Base-by-base conservation (phyloP, 495 filamentous ascomycete species). In the Neurospora pannonica region DNA sequence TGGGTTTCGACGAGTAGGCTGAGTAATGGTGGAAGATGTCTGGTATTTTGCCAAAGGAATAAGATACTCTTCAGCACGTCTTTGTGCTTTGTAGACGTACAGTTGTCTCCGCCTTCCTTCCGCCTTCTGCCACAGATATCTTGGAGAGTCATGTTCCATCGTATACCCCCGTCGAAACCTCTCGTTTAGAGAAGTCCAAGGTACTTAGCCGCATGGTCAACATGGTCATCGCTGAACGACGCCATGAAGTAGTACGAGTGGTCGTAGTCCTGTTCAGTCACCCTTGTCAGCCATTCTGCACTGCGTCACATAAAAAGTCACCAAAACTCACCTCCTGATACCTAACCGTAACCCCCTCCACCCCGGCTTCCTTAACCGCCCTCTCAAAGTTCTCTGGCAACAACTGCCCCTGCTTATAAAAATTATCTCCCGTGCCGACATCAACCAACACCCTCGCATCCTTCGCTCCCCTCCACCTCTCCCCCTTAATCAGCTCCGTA, bases 231-330 rank as follows among this genome's bases (percentile, higher is more conserved):
- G 70, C 92, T 87, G 83, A 99, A 99, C 13, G 86, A 89, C 38
- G 95, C 89, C 85, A 99, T 95, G 78, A 96, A 97, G 83, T 88
- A 98, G 81, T 99, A 99, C 72, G 93, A 97, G 82, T 98, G 96
- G 82, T 99, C 97, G 80, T 99, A 99, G 71, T 90, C 94, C 79
- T 93, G n/a, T n/a, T n/a, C n/a, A n/a, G n/a, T n/a, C n/a, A n/a
- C n/a, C n/a, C n/a, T n/a, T n/a, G n/a, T n/a, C n/a, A n/a, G n/a
- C n/a, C n/a, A n/a, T n/a, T n/a, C n/a, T n/a, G n/a, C n/a, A n/a
- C n/a, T n/a, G n/a, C n/a, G n/a, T n/a, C n/a, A n/a, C n/a, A n/a
- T n/a, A n/a, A n/a, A n/a, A n/a, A n/a, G n/a, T n/a, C n/a, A n/a
- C n/a, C n/a, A n/a, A n/a, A 74, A 81, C 84, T 82, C 73, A 89